These are phyloP conservation scores for Neofusicoccum ribis DNA, from an alignment of 2,329 filamentous ascomycete species.

Conservation along the genomic window DNA sequence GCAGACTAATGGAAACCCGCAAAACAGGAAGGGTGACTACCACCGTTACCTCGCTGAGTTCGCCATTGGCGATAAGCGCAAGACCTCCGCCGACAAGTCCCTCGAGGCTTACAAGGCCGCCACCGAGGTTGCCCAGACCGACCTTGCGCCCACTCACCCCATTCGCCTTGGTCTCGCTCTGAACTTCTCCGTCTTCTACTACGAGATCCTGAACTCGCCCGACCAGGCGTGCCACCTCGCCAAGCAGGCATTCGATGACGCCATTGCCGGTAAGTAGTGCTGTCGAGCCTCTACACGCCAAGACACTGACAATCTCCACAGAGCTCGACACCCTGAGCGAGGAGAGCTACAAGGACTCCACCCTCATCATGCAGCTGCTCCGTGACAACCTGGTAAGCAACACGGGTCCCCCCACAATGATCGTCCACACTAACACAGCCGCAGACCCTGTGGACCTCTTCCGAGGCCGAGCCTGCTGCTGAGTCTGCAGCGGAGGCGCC, in stretches of 20 bases:
- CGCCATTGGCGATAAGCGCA: constrained; percentile 88
- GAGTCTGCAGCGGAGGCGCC: constrained; percentile 46
- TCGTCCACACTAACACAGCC: constrained; percentile 1
- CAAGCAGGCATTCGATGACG: constrained; percentile 98
- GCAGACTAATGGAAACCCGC: neutral
- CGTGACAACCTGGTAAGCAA: constrained; percentile 75
- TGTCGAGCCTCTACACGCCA: neutral
- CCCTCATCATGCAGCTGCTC: constrained; percentile 98
- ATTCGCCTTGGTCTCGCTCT: constrained; percentile 96
- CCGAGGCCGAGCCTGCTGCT: constrained; percentile 71
- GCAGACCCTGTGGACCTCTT: constrained; percentile 89
- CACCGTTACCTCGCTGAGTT: constrained; percentile 95
- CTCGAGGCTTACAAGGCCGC: constrained; percentile 99
- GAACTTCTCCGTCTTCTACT: constrained; percentile 99
- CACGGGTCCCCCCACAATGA: neutral
- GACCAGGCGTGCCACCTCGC: constrained; percentile 97
- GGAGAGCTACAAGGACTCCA: constrained; percentile 98
- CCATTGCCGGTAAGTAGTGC: constrained; percentile 63
- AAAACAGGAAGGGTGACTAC: constrained; percentile 87
- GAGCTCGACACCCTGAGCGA: constrained; percentile 97
- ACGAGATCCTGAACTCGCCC: constrained; percentile 97
- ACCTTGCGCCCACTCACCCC: constrained; percentile 95
- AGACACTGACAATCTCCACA: neutral
- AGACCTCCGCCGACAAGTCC: constrained; percentile 80
- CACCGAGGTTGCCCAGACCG: constrained; percentile 96